A percentile compares a stretch with the other conserved stretches of the same genome.
Evolutionary conservation across 1,284 basidiomycete genomes (phyloP).

Genomic region (Thecaphora frezii): DNA sequence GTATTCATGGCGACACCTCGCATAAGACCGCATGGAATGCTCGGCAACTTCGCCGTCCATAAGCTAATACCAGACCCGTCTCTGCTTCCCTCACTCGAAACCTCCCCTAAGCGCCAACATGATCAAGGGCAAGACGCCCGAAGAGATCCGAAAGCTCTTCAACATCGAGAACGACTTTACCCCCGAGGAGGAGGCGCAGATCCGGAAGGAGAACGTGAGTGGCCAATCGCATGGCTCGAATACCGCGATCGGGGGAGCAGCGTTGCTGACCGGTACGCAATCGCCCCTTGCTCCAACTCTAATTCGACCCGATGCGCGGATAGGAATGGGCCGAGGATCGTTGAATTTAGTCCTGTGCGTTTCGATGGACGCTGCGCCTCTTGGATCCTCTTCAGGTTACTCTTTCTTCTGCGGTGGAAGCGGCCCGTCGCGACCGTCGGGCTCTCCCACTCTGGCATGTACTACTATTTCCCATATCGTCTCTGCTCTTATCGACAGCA

Average conservation of each 20-base stretch:
- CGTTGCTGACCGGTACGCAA: neutral
- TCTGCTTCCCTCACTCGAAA: too few relatives aligned
- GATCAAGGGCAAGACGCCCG: conserved; percentile 97
- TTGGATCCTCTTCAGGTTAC: neutral
- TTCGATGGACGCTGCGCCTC: neutral
- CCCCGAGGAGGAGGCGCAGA: conserved; percentile 98
- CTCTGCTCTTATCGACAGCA: too few relatives aligned
- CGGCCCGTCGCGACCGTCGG: neutral
- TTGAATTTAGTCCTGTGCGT: conserved; percentile 8
- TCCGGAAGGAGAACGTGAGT: conserved; percentile 93
- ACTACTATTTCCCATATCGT: neutral
- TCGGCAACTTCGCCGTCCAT: too few relatives aligned
- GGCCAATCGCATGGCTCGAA: too few relatives aligned
- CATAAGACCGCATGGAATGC: too few relatives aligned
- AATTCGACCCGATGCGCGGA: neutral
- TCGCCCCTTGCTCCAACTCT: neutral
- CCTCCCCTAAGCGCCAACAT: conserved; percentile 95
- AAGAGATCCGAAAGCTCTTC: conserved; percentile 93
- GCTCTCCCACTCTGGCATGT: neutral
- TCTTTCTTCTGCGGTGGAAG: too few relatives aligned
- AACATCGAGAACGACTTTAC: conserved; percentile 82
- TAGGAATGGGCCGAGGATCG: conserved; percentile 58
- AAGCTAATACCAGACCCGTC: too few relatives aligned
- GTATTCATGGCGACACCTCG: too few relatives aligned
- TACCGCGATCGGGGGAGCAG: too few relatives aligned